phyloP scores from a whole-genome alignment of 2,329 filamentous ascomycete species.

The Mycosphaerelloides madeirae region DNA sequence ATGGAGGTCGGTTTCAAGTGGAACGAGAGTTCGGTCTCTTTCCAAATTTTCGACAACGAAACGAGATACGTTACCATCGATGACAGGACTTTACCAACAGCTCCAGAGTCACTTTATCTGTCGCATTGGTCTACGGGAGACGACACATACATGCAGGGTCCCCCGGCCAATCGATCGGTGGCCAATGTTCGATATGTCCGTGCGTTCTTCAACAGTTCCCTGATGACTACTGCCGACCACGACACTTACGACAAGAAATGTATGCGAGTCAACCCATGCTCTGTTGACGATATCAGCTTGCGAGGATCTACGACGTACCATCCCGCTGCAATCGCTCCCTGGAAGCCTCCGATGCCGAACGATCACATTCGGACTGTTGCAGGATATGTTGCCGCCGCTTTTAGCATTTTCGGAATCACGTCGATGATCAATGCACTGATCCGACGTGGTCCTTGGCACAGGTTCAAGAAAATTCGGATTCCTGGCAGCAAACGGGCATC shows the following conservation, averaged over 20 bases:
- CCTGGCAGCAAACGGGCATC: constrained; percentile 16
- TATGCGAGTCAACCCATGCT: constrained; percentile 19
- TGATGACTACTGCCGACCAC: constrained; percentile 30
- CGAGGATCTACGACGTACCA: constrained; percentile 22
- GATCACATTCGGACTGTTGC: constrained; percentile 19
- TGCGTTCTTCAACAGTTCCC: constrained; percentile 49
- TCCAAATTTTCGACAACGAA: constrained; percentile 36
- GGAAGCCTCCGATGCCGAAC: constrained; percentile 12
- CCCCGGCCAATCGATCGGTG: constrained; percentile 36
- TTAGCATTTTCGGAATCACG: constrained; percentile 24
- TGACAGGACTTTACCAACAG: constrained; percentile 36
- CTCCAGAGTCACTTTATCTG: constrained; percentile 41
- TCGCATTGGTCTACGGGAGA: constrained; percentile 49
- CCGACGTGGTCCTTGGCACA: constrained; percentile 25
- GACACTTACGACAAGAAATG: constrained; percentile 13
- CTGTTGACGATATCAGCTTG: constrained; percentile 25
- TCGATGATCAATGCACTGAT: constrained; percentile 27
- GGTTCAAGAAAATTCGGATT: constrained; percentile 19
- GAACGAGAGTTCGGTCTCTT: constrained; percentile 41
- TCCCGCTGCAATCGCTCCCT: constrained; percentile 15
- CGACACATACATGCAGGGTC: constrained; percentile 42
- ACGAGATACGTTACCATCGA: constrained; percentile 26
- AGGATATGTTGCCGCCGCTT: constrained; percentile 26
- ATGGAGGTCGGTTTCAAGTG: constrained; percentile 47
- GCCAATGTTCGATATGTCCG: constrained; percentile 45